These are phyloP conservation scores for Salix exigua DNA, from an alignment of 345 rosid species.

Conservation along the genomic window DNA sequence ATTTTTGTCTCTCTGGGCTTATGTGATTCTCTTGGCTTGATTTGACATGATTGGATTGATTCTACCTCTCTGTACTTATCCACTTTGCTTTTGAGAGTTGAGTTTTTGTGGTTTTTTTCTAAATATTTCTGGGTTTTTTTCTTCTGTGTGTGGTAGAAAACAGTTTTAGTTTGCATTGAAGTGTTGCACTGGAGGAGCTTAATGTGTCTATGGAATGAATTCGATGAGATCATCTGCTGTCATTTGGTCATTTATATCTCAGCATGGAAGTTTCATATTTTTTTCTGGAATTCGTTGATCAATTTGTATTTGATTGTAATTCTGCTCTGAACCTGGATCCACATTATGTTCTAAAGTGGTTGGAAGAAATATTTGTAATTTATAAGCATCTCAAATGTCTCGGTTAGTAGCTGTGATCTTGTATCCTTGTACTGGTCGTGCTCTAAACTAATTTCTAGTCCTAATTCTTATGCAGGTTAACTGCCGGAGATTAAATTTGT, in stretches of 20 bases:
- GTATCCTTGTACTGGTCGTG: neutral
- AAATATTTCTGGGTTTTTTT: neutral
- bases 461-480: conserved; percentile 17
- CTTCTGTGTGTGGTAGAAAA: neutral
- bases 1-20: neutral
- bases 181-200: conserved; percentile 1
- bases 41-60: neutral
- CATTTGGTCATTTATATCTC: neutral
- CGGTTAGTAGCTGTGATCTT: neutral
- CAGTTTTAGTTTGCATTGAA: neutral
- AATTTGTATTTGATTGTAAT: neutral
- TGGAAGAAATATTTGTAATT: neutral
- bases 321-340: neutral
- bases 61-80: neutral
- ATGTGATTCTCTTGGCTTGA: neutral
- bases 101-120: neutral
- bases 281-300: neutral
- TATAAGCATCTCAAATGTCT: neutral
- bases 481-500: neutral
- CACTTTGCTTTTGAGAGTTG: neutral
- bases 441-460: neutral
- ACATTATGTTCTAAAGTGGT: neutral
- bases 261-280: neutral
- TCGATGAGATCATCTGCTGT: neutral
- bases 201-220: neutral